Percentiles rank a stretch among this genome's conserved stretches.
phyloP scores from a whole-genome alignment of 257 asterid species.

The Hygrophila difformis region DNA sequence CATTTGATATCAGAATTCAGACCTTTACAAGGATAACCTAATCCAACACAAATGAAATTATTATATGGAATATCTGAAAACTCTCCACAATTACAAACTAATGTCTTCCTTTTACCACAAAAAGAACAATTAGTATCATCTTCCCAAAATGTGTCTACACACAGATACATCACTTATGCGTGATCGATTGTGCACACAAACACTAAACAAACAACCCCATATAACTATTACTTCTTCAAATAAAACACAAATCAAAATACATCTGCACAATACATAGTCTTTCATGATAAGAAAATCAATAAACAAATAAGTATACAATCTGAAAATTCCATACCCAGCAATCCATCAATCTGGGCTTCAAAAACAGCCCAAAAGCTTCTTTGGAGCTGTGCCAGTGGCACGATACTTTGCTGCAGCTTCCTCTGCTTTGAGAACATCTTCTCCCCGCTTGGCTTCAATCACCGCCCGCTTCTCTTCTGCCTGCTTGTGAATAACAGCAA shows the following conservation, averaged over 20 bases:
- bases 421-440: conserved; percentile 88
- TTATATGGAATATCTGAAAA: too few relatives aligned
- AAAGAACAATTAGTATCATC: too few relatives aligned
- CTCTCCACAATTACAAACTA: conserved; percentile 5
- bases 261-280: too few relatives aligned
- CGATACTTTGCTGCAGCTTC: conserved; percentile 76
- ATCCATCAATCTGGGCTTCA: conserved; percentile 26
- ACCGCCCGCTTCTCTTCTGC: conserved; percentile 81
- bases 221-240: conserved; percentile 25
- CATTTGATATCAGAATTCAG: too few relatives aligned
- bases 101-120: too few relatives aligned
- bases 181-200: too few relatives aligned
- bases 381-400: conserved; percentile 86
- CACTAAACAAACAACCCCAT: conserved; percentile 23
- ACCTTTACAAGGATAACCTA: too few relatives aligned
- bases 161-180: conserved; percentile 29
- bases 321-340: conserved; percentile 13
- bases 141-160: conserved; percentile 15
- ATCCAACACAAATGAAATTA: too few relatives aligned
- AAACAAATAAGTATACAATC: conserved; percentile 31
- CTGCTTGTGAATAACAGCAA: conserved; percentile 56
- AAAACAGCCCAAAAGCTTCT: conserved; percentile 69
- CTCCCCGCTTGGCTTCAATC: conserved; percentile 73
- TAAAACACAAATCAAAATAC: conserved; percentile 26
- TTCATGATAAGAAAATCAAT: conserved; percentile 4